Evolutionary conservation across 805 yeast species (phyloP), one percentile per base, ranked within the genome.

Genomic region (Saccharomycopsis fibuligera): DNA sequence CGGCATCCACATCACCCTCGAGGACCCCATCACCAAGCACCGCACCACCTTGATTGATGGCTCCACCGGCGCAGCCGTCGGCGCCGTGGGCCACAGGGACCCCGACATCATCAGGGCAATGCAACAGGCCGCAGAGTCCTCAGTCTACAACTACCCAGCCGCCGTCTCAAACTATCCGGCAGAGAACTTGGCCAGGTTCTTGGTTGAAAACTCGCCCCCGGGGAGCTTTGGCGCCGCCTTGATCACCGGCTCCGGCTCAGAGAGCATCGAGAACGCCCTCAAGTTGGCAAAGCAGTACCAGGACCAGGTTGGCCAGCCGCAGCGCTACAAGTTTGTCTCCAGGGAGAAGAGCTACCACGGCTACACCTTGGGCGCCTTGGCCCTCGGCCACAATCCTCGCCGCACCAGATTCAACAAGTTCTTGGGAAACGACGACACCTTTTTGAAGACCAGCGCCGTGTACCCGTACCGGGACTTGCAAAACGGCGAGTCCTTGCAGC

Each of bases 231-330:
- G 63, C 39, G 59, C 68, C 44, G 75, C 73, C 4, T 60, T 68
- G 29, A 70, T 68, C 61, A 71, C 77, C 44, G 79, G 80, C 50
- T 75, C 83, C 2, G 88, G 87, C 8, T 69, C 84, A 16, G 86
- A 79, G 62, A 77, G 84, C 19, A 80, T 77, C 58, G 86, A 79
- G 60, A 81, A 79, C 24, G 82, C 83, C 4, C 56, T 79, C 57
- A 79, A 79, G 64, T 74, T 80, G 54, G 75, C 76, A 25, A 67
- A 68, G 58, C 76, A 73, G 59, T 73, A 68, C 54, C 70, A 63
- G 49, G 60, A 67, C 36, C 75, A 69, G 54, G 65, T 58, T 22
- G 76, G 75, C 44, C 73, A 72, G 49, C 54, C 62, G 5, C 60
- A 66, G 48, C 67, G 76, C 60, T 59, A 60, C 56, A 67, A 70